Evolutionary conservation across 345 rosid genomes (phyloP).

Genomic region (Geranium rotundifolium): DNA sequence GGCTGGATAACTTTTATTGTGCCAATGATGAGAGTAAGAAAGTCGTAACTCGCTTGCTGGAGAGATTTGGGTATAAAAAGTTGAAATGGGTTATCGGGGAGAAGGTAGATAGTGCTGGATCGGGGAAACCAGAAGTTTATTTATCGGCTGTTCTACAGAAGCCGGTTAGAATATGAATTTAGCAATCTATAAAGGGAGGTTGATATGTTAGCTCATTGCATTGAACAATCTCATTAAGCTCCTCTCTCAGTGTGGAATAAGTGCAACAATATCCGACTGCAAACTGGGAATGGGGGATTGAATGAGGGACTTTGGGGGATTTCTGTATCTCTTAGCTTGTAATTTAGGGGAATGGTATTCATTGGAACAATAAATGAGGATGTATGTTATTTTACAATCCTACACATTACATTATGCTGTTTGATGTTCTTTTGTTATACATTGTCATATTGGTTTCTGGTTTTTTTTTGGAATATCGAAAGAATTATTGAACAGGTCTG

Average conservation of each 20-base stretch:
- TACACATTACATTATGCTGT: no score
- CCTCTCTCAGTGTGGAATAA: no score
- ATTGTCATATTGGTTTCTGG: no score
- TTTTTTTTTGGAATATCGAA: no score
- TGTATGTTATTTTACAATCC: background rate
- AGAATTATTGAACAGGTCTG: no score
- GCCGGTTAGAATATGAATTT: slow-evolving; percentile 51
- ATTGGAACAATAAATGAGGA: background rate
- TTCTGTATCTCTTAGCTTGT: background rate
- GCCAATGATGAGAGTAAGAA: slow-evolving; percentile 59
- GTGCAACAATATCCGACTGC: no score
- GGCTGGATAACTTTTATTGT: slow-evolving; percentile 79
- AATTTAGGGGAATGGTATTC: background rate
- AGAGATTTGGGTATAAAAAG: slow-evolving; percentile 84
- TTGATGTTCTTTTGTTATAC: no score
- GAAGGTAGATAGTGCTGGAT: slow-evolving; percentile 17
- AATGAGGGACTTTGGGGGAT: no score
- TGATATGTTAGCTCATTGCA: no score
- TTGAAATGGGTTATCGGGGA: slow-evolving; percentile 92
- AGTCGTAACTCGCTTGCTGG: slow-evolving; percentile 59
- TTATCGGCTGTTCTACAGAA: slow-evolving; percentile 90
- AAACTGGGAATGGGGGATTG: no score
- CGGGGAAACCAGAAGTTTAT: slow-evolving; percentile 21
- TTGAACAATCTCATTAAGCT: no score
- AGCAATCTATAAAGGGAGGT: no score